phyloP scores from a whole-genome alignment of 192 early-diverging fungal genomes.

The Mortierella claussenii region DNA sequence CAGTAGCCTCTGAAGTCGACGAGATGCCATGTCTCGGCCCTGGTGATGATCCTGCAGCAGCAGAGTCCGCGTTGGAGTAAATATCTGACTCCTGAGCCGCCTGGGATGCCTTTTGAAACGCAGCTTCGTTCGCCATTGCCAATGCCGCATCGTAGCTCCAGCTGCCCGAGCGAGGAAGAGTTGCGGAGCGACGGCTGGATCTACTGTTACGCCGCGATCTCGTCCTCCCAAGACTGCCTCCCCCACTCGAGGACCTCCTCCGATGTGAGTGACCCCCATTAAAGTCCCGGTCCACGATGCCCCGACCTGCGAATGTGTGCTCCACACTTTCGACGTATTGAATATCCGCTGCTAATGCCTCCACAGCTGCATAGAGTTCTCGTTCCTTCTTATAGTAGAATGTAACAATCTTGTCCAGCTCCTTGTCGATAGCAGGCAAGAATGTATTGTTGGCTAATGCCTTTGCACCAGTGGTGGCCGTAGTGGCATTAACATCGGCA shows the following conservation, averaged over 20 bases:
- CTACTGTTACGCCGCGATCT: slow-evolving; percentile 26
- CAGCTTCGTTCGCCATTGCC: slow-evolving; percentile 6
- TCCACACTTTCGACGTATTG: slow-evolving; percentile 56
- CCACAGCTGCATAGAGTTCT: slow-evolving; percentile 75
- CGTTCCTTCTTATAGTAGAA: slow-evolving; percentile 91
- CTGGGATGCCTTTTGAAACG: slow-evolving; percentile 1
- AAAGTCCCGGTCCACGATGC: neutral
- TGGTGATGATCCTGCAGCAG: neutral
- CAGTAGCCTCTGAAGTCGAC: slow-evolving; percentile 11
- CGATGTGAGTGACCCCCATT: neutral
- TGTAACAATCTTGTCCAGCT: slow-evolving; percentile 81
- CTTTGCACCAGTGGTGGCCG: slow-evolving; percentile 21
- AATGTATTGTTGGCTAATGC: slow-evolving; percentile 64
- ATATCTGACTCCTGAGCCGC: slow-evolving; percentile 1
- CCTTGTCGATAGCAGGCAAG: slow-evolving; percentile 77
- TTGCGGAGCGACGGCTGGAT: slow-evolving; percentile 15
- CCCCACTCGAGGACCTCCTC: slow-evolving; percentile 4
- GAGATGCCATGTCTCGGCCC: slow-evolving; percentile 6
- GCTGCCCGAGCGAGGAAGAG: slow-evolving; percentile 12
- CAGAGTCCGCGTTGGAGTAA: slow-evolving; percentile 14
- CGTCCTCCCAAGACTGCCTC: slow-evolving; percentile 35
- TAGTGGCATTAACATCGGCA: too few relatives aligned
- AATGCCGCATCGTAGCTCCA: slow-evolving; percentile 31
- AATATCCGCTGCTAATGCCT: slow-evolving; percentile 66
- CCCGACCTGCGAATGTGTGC: slow-evolving; percentile 12